Evolutionary conservation across 805 yeast species (phyloP).

Genomic region (Wickerhamomyces strasburgensis): DNA sequence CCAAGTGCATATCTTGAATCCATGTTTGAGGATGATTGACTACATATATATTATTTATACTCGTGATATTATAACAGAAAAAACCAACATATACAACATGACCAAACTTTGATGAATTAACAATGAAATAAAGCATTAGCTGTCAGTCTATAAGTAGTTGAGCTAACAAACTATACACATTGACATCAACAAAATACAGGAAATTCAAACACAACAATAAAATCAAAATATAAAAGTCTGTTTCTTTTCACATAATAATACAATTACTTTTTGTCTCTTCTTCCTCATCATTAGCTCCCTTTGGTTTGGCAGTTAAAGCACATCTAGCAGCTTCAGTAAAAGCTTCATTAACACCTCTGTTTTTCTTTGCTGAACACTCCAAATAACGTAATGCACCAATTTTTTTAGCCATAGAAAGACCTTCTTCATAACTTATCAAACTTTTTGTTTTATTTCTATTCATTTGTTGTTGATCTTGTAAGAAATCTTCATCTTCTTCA

Average conservation of each 20-base stretch:
- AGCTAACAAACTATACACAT: neutral
- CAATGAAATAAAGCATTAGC: neutral
- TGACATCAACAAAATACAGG: neutral
- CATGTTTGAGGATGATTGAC: conserved; percentile 35
- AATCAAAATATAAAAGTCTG: no score
- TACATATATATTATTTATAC: no score
- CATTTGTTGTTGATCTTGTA: conserved; percentile 27
- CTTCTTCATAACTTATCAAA: conserved; percentile 86
- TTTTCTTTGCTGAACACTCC: conserved; percentile 95
- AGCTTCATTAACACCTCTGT: conserved; percentile 98
- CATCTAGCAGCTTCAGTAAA: conserved; percentile 98
- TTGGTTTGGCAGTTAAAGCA: conserved; percentile 84
- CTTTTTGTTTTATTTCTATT: conserved; percentile 33
- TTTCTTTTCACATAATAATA: conserved; percentile 34
- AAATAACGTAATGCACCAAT: conserved; percentile 92
- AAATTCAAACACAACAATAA: neutral
- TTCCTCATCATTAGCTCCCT: conserved; percentile 53
- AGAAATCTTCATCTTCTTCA: conserved; percentile 42
- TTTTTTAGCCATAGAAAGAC: conserved; percentile 84
- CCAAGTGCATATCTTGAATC: conserved; percentile 49
- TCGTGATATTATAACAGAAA: no score
- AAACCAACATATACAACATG: no score
- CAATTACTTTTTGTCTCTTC: conserved; percentile 32
- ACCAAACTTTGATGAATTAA: no score
- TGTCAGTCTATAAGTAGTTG: neutral